Base-by-base conservation (phyloP, 2,329 filamentous ascomycete species). In the Zopfia rhizophila region DNA sequence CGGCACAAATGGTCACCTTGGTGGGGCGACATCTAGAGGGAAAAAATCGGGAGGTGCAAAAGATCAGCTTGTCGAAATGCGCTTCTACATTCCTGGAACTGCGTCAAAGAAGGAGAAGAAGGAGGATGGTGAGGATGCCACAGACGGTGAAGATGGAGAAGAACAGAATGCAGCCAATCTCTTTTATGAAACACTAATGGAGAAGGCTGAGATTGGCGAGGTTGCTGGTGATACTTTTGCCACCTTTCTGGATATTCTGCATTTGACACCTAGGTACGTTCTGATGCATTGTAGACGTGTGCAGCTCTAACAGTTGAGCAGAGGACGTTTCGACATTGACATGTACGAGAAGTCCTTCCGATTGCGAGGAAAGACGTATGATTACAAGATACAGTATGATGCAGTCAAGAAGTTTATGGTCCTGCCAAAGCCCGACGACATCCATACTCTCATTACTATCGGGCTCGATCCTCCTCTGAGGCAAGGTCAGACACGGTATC, bases 331-430 rank as follows among this genome's bases (percentile, higher is more conserved):
- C 81, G 94, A 97, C 72, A 96, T 99, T 76, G 94, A 99, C 73
- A 96, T 99, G 89, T 99, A 99, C 82, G 94, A 97, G 74, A 88
- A 86, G 12, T 97, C 94, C 2, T 97, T 99, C 82, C 89, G 94
- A 53, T 83, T 99, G 52, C 93, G 94, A 57, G 94, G 94, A 66
- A 99, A 99, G 78, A 99, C 94, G 17, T 99, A 99, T 79, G 95
- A 99, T 78, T 99, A 99, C 85, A 99, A 99, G 83, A 97, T 99
- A 58, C 91, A 97, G 72, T 99, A 97, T 75, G 90, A 97, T 46
- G 86, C 88, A 37, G 91, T 97, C 76, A 99, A 99, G 81, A 97
- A 97, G 73, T 97, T 97, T 71, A 97, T 99, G 86, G 84, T 97
- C 21, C 85, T 99, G 5, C 94, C 94, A 35, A 99, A 99, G 77